Conservation (phyloP, 805 yeast genomes). For the Sporopachydermia quercuum region DNA sequence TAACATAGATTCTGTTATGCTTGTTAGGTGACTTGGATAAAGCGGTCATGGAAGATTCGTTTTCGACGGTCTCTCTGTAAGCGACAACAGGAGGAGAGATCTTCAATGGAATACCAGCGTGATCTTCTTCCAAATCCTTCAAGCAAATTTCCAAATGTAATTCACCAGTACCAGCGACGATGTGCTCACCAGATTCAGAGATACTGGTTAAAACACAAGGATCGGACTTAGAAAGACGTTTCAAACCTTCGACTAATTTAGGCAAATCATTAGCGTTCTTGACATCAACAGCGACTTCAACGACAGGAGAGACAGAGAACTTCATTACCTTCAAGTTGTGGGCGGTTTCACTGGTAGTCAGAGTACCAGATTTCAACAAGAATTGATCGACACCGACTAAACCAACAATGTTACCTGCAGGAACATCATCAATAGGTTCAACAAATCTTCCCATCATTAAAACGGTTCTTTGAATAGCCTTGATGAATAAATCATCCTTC, state of each 20-base stretch:
- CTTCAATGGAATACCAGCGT: constrained; percentile 98
- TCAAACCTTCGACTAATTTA: constrained; percentile 98
- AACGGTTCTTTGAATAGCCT: constrained; percentile 98
- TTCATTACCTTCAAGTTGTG: constrained; percentile 99
- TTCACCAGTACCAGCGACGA: constrained; percentile 99
- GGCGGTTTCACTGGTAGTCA: constrained; percentile 90
- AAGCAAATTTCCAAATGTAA: constrained; percentile 97
- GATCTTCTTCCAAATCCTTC: constrained; percentile 91
- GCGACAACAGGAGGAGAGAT: constrained; percentile 96
- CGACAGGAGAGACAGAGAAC: constrained; percentile 99
- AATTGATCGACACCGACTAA: constrained; percentile 99
- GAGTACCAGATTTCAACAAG: constrained; percentile 98
- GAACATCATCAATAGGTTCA: constrained; percentile 98
- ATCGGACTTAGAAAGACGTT: constrained; percentile 98
- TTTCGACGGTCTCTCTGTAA: constrained; percentile 96
- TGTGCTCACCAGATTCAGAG: constrained; percentile 95
- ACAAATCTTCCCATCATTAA: constrained; percentile 98
- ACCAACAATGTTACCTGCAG: constrained; percentile 99
- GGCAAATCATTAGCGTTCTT: constrained; percentile 99
- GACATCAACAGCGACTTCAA: constrained; percentile 98
- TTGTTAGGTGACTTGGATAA: constrained; percentile 99
- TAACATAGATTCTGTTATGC: constrained; percentile 98
- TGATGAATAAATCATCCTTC: constrained; percentile 93
- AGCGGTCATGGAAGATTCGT: constrained; percentile 89
- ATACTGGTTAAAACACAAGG: constrained; percentile 90